Evolutionary conservation across 352 stramenopile genomes (phyloP), one percentile per base, ranked within the genome.

Genomic region (Phytophthora sansomeana): DNA sequence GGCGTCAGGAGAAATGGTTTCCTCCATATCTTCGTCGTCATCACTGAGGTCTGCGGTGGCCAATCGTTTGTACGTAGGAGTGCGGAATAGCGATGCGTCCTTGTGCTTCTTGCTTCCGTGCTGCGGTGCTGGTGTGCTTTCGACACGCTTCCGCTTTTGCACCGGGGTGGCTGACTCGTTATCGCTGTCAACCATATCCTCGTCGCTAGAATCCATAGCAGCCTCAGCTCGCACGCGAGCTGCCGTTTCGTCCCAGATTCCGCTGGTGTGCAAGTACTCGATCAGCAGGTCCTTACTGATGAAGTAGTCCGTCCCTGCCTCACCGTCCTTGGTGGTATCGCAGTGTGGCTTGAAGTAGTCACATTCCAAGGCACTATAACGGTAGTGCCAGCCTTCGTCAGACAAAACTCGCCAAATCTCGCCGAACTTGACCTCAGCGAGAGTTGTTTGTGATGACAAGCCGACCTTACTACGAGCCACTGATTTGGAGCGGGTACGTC

Each of bases 281-380:
- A 80, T 70, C 39, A 91, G 56, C 19, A 74, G 14, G 1, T 61
- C 55, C 33, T 77, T 75, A 5, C 55, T 82, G 28, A 54, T 62
- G 44, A 91, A 93, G 65, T 83, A 91, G 58, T 91, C 83, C 10
- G 78, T 57, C 26, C 67, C 69, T 39, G 49, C 49, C 9, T 68
- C 29, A 5, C 75, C 78, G 11, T 89, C 72, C 13, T 58, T 63
- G n/a, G 55, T 32, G 8, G 65, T 74, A 2, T 65, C 54, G n/a
- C 72, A 87, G 41, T 76, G 64, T 6, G 85, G 85, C 53, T 78
- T 89, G 67, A 90, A 90, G 71, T 89, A 93, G 49, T 91, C 81
- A 47, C 83, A 93, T 17, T 80, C 83, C 5, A 91, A 67, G 6
- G n/a, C 44, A 5, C 80, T 59, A 48, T 32, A 26, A 16, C 56